phyloP scores from a whole-genome alignment of 805 yeast genomes.

The Blastobotrys chiropterorum region DNA sequence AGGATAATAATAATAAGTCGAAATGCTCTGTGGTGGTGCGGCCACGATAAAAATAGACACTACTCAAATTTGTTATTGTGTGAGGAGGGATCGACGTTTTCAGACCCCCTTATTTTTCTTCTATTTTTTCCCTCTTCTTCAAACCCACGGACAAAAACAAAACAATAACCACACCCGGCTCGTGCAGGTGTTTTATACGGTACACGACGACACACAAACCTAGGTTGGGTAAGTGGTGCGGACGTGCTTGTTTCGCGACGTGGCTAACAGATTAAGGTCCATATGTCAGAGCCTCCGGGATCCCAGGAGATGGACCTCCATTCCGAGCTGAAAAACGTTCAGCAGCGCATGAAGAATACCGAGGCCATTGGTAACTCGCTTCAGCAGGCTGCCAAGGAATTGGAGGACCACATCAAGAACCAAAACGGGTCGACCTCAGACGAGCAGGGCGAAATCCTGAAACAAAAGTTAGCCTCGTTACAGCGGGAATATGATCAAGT shows the following conservation, averaged over 20 bases:
- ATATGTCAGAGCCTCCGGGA: not conserved
- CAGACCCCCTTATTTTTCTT: no score
- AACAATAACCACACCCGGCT: not conserved
- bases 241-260: not conserved
- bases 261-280: not conserved
- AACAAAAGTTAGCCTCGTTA: conserved; percentile 5
- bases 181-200: no score
- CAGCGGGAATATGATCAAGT: conserved; percentile 10
- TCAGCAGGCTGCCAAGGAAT: conserved; percentile 7
- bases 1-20: no score
- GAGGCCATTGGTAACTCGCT: conserved; percentile 6
- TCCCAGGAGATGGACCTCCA: conserved; percentile 3
- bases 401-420: conserved; percentile 1
- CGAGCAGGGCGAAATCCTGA: not conserved
- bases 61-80: no score
- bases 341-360: conserved; percentile 6
- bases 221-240: no score
- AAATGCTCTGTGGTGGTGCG: no score
- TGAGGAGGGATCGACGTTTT: no score
- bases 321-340: conserved; percentile 2
- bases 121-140: no score
- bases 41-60: no score
- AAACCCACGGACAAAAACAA: no score
- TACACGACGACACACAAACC: no score
- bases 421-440: not conserved